Evolutionary conservation across 805 yeast genomes (phyloP), one percentile per base, ranked within the genome.

Genomic region (Cyberlindnera xishuangbannaensis): DNA sequence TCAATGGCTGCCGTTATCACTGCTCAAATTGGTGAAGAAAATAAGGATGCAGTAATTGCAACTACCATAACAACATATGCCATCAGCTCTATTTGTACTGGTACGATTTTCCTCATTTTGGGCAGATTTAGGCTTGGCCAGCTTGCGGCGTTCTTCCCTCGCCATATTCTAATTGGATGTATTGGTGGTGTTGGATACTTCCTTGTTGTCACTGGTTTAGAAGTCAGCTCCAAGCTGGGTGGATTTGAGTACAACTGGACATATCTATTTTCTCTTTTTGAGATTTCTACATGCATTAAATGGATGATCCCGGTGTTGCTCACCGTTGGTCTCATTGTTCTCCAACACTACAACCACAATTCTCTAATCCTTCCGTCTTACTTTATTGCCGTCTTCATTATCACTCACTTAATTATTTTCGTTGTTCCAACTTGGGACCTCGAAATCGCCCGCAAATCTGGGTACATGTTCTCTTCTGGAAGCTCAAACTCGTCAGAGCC

Each of bases 121-220:
- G 98, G 98, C 6, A 80, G 76, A 49, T 74, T 84, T 50, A 73
- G 68, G 39, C 62, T 92, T 23, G 98, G 98, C 6, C 73, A 84
- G 20, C 62, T 92, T 15, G 95, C 90, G 15, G 95, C 95, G 0
- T 92, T 87, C 55, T 92, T 92, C 67, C 98, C 98, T 1, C 69
- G 97, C 41, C 98, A 92, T 58, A 90, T 92, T 36, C 67, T 92
- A 18, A 92, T 92, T 23, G 98, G 98, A 2, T 92, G 97, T 55
- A 88, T 92, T 47, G 98, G 98, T 25, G 98, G 98, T 51, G 98
- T 92, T 30, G 98, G 98, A 7, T 88, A 84, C 61, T 92, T 92
- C 58, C 65, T 92, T 31, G 64, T 87, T 2, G 79, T 84, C 2
- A 92, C 98, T 0, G 98, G 95, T 1, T 61, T 92, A 18, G 97